A percentile compares a stretch with the other conserved stretches of the same genome.
Evolutionary conservation across 202 grass and related monocot genomes (phyloP).

Genomic region (Schoenoplectus tabernaemontani): DNA sequence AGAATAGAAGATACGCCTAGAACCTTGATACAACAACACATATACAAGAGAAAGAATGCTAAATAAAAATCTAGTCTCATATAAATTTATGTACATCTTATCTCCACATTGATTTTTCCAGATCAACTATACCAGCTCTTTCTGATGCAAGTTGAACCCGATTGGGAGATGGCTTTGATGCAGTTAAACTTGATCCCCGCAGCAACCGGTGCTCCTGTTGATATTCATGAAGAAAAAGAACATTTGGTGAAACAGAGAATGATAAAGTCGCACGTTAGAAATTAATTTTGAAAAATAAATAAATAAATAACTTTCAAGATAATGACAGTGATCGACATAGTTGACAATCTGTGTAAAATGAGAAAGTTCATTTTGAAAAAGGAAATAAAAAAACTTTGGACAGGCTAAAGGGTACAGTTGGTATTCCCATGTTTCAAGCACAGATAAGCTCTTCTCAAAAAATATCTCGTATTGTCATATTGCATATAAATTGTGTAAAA

Average conservation of each 20-base stretch:
- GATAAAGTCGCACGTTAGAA: not conserved
- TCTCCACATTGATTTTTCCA: conserved; percentile 63
- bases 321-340: not conserved
- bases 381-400: not conserved
- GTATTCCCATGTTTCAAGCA: not conserved
- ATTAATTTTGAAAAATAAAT: too few relatives aligned
- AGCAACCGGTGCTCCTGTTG: conserved; percentile 71
- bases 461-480: not conserved
- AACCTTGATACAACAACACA: conserved; percentile 17
- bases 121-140: conserved; percentile 29
- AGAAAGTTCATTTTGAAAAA: too few relatives aligned
- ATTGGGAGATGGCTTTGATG: not conserved
- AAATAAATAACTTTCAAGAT: not conserved
- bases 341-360: not conserved
- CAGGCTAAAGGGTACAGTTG: not conserved
- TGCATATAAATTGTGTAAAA: not conserved
- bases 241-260: not conserved
- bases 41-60: conserved; percentile 15
- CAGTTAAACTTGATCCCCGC: conserved; percentile 16
- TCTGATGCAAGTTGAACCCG: conserved; percentile 52
- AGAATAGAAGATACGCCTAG: conserved; percentile 14
- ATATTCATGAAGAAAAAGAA: not conserved
- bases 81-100: conserved; percentile 16
- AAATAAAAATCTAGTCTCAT: conserved; percentile 32
- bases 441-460: not conserved